These are phyloP conservation scores for Entonaema liquescens DNA, from an alignment of 495 filamentous ascomycete genomes.

Conservation along the genomic window DNA sequence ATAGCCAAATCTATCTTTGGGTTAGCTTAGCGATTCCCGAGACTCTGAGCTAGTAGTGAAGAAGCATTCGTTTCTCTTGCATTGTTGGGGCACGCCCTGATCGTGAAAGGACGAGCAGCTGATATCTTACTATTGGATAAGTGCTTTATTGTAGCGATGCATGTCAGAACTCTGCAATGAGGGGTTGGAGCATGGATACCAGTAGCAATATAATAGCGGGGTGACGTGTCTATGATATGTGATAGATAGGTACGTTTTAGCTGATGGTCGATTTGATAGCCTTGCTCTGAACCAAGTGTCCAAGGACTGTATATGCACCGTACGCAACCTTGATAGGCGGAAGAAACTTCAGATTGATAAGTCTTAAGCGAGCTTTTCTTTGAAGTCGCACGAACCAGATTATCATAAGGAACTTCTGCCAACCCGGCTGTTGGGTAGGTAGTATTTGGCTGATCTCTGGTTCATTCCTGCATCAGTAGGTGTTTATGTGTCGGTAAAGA, in stretches of 20 bases:
- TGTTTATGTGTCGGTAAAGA: background rate
- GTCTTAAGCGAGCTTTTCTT: background rate
- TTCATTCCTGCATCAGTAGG: background rate
- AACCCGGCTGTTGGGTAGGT: background rate
- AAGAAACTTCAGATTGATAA: background rate
- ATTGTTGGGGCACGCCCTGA: background rate
- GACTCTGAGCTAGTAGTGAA: background rate
- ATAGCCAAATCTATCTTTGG: background rate
- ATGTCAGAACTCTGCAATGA: background rate
- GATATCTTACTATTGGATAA: background rate
- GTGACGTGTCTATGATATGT: background rate
- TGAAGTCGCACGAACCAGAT: background rate
- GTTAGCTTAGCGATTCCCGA: background rate
- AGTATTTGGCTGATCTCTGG: background rate
- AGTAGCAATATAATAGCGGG: background rate
- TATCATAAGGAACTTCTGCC: background rate
- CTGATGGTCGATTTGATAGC: background rate
- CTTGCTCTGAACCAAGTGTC: background rate
- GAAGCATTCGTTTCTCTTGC: background rate
- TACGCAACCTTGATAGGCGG: background rate
- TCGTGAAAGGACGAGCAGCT: background rate
- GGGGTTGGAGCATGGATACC: background rate
- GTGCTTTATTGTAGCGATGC: background rate
- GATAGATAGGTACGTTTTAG: background rate
- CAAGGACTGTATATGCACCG: background rate